Evolutionary conservation across 129 eudicot species (phyloP).

Genomic region (Escallonia rubra): DNA sequence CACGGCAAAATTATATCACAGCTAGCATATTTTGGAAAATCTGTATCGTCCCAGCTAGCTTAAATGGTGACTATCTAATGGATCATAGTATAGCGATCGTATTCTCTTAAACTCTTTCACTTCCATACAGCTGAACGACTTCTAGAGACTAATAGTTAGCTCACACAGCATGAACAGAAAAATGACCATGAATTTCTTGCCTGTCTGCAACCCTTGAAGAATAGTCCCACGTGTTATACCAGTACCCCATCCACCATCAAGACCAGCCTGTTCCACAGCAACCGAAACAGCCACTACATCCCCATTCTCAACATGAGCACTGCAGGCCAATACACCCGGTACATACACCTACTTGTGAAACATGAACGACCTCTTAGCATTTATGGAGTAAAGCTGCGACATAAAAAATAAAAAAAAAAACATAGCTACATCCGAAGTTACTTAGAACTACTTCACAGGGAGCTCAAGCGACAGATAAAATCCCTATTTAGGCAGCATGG

Average conservation of each 20-base stretch:
- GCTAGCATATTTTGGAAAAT: too few relatives aligned
- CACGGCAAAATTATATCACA: too few relatives aligned
- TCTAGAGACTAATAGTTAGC: not conserved
- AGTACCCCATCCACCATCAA: conserved; percentile 73
- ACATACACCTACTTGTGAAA: conserved; percentile 60
- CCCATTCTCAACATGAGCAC: conserved; percentile 96
- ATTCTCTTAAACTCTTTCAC: not conserved
- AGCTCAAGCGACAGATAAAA: not conserved
- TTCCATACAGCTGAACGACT: not conserved
- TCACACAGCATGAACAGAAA: not conserved
- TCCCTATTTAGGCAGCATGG: not conserved
- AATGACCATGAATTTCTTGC: conserved; percentile 25
- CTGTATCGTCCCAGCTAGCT: too few relatives aligned
- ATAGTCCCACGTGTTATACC: conserved; percentile 94
- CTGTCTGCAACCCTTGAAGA: conserved; percentile 72
- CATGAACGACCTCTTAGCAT: not conserved
- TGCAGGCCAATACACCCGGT: conserved; percentile 97
- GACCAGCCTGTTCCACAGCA: conserved; percentile 71
- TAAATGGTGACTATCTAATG: too few relatives aligned
- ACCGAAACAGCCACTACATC: conserved; percentile 91
- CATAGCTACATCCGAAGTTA: not conserved
- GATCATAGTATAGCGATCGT: too few relatives aligned
- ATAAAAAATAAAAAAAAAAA: not conserved
- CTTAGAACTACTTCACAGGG: not conserved
- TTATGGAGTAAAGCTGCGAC: not conserved